phyloP scores from a whole-genome alignment of 2,329 filamentous ascomycete species.

The Aspergillus thermomutatus region DNA sequence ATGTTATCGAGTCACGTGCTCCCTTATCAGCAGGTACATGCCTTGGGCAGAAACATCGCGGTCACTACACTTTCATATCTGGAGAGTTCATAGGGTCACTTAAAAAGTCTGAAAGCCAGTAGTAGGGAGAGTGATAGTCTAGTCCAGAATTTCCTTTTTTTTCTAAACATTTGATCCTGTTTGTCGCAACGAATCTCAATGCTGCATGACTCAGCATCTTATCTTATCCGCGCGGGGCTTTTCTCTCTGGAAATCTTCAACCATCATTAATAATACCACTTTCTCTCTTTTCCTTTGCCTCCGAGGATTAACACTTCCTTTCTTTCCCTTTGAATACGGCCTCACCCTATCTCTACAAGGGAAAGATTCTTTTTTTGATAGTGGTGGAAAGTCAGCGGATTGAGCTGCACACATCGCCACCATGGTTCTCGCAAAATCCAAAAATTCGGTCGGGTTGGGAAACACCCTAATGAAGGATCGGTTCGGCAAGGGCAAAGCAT shows the following conservation, averaged over 20 bases:
- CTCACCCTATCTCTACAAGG: conserved; percentile 13
- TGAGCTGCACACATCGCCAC: conserved; percentile 22
- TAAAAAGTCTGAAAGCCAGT: not conserved
- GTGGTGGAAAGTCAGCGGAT: not conserved
- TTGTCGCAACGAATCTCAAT: not conserved
- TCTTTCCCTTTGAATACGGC: not conserved
- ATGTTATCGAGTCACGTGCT: conserved; percentile 26
- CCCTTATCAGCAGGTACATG: conserved; percentile 22
- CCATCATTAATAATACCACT: conserved; percentile 15
- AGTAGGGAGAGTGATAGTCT: not conserved
- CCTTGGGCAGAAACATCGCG: not conserved
- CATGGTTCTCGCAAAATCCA: conserved; percentile 85
- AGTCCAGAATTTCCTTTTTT: not conserved
- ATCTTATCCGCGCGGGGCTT: conserved; percentile 23
- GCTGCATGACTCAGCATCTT: conserved; percentile 25
- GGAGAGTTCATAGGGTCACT: not conserved
- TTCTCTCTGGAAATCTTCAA: conserved; percentile 10
- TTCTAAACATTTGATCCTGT: not conserved
- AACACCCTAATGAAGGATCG: conserved; percentile 99
- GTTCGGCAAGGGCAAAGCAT: conserved; percentile 87
- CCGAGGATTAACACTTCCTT: not conserved
- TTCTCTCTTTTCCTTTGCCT: conserved; percentile 3
- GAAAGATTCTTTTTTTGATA: not conserved
- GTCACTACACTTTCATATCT: not conserved
- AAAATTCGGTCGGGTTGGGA: conserved; percentile 89